Conservation (phyloP, 2,329 filamentous ascomycete genomes). For the Diplocarpon rosae region DNA sequence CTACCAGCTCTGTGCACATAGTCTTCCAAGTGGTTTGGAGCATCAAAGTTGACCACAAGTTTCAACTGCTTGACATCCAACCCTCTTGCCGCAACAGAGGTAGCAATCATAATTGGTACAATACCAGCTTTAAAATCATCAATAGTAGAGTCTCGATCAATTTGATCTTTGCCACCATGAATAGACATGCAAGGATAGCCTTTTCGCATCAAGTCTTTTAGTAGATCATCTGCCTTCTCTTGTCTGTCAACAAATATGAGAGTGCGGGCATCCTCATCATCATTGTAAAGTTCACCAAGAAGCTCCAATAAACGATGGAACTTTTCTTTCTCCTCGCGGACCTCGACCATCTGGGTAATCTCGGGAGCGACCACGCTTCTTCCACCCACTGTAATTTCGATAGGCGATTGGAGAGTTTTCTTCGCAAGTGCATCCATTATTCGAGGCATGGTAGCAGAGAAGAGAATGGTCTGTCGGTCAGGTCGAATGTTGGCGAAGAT, state of each 20-base stretch:
- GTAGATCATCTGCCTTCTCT: conserved; percentile 72
- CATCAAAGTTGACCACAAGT: conserved; percentile 91
- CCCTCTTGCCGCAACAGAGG: conserved; percentile 88
- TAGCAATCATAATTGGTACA: conserved; percentile 83
- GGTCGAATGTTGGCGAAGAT: conserved; percentile 87
- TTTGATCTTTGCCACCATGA: conserved; percentile 86
- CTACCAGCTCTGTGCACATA: conserved; percentile 92
- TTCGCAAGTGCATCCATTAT: conserved; percentile 86
- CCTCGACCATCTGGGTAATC: conserved; percentile 89
- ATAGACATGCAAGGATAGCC: conserved; percentile 89
- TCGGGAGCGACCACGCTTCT: conserved; percentile 77
- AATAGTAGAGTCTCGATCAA: conserved; percentile 86
- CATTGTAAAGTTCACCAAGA: conserved; percentile 73
- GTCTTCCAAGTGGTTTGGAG: conserved; percentile 88
- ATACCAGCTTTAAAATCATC: conserved; percentile 88
- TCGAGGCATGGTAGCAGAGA: conserved; percentile 91
- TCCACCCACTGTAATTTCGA: conserved; percentile 88
- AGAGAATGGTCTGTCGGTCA: conserved; percentile 86
- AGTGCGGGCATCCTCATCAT: conserved; percentile 80
- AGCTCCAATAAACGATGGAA: conserved; percentile 77
- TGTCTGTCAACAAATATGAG: conserved; percentile 89
- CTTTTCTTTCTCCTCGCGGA: conserved; percentile 72
- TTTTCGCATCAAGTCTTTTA: conserved; percentile 70
- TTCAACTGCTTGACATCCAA: conserved; percentile 94
- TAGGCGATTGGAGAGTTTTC: conserved; percentile 73